Conservation (phyloP, 305 asterid genomes). For the Vinca major region DNA sequence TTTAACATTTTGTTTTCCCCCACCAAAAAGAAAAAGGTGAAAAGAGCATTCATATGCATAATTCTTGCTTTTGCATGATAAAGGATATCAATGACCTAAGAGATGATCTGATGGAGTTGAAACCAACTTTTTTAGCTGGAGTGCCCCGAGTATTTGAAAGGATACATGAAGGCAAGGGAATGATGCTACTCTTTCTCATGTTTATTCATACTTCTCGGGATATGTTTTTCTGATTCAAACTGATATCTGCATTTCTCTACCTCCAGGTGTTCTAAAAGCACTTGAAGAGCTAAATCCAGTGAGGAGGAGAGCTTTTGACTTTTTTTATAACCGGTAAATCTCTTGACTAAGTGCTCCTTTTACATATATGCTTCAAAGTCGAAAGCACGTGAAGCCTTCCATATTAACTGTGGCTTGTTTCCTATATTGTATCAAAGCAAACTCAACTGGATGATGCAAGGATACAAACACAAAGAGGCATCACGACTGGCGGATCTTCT, state of each 20-base stretch:
- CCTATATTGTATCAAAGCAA: constrained; percentile 48
- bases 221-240: not conserved
- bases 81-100: constrained; percentile 73
- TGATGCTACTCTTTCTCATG: not conserved
- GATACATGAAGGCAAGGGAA: constrained; percentile 65
- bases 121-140: constrained; percentile 92
- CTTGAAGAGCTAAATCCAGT: constrained; percentile 80
- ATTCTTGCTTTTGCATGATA: constrained; percentile 11
- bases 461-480: constrained; percentile 82
- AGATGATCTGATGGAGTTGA: constrained; percentile 73
- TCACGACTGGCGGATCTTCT: constrained; percentile 82
- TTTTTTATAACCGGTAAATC: constrained; percentile 65
- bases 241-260: not conserved
- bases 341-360: constrained; percentile 3
- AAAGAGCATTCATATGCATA: too few relatives aligned
- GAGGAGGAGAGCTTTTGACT: constrained; percentile 60
- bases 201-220: not conserved
- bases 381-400: not conserved
- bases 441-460: constrained; percentile 79
- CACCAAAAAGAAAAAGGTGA: not conserved
- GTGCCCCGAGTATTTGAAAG: constrained; percentile 90
- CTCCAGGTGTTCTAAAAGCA: constrained; percentile 69
- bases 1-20: not conserved
- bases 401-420: constrained; percentile 12
- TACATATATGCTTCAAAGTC: constrained; percentile 2